Evolutionary conservation across 78 protist genomes (phyloP).

Genomic region (Dictyostelium citrinum): DNA sequence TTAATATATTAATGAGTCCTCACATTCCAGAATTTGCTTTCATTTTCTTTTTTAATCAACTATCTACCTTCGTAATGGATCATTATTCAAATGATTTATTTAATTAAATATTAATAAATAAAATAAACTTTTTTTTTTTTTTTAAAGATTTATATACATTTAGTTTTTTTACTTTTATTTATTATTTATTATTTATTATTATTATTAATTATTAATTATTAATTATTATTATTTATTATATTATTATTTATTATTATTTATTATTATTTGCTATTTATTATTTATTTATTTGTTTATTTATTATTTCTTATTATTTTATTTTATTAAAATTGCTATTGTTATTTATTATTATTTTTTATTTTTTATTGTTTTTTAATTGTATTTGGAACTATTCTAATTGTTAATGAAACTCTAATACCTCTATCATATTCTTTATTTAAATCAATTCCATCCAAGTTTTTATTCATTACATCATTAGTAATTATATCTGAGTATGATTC

Average conservation of each 20-base stretch:
- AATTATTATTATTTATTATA: too few species aligned
- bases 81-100: constrained; percentile 7
- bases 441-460: background rate
- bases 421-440: constrained; percentile 24
- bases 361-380: background rate
- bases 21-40: background rate
- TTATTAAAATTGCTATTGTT: too few species aligned
- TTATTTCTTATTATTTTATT: too few species aligned
- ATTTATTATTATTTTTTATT: too few species aligned
- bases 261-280: too few species aligned
- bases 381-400: constrained; percentile 52
- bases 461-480: constrained; percentile 19
- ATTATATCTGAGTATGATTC: constrained; percentile 38
- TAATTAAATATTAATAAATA: background rate
- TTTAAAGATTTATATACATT: too few species aligned
- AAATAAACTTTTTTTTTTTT: too few species aligned
- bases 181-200: too few species aligned
- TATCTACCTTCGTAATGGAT: constrained; percentile 1
- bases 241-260: too few species aligned
- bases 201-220: too few species aligned
- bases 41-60: background rate
- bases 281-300: too few species aligned
- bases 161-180: too few species aligned
- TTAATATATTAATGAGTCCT: background rate
- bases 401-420: constrained; percentile 34